Conservation (phyloP, 108 stramenopile genomes). For the Pseudonitzschia pungens region DNA sequence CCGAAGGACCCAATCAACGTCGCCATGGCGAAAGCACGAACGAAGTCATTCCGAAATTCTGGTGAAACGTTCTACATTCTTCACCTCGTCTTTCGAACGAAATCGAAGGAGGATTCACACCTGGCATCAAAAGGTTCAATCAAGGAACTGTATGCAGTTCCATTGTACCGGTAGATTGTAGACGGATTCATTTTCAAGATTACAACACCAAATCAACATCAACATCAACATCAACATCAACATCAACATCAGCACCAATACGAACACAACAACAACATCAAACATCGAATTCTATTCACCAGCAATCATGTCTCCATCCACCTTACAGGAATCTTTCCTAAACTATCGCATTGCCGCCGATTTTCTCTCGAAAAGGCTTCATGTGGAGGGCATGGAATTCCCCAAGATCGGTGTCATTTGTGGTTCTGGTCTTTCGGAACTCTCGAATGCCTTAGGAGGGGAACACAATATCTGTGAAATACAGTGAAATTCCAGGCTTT, state of each 20-base stretch:
- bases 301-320: not conserved
- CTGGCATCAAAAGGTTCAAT: too few species aligned
- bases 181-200: too few species aligned
- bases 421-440: conserved; percentile 84
- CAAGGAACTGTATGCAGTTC: too few species aligned
- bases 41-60: too few species aligned
- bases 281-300: not conserved
- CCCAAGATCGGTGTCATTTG: conserved; percentile 86
- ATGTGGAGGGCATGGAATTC: conserved; percentile 30
- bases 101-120: too few species aligned
- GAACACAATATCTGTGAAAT: conserved; percentile 53
- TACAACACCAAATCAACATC: too few species aligned
- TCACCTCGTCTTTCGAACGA: too few species aligned
- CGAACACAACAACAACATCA: too few species aligned
- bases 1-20: too few species aligned
- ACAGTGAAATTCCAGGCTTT: conserved; percentile 83
- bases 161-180: too few species aligned
- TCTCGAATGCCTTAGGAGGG: conserved; percentile 66
- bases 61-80: too few species aligned
- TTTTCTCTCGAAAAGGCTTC: conserved; percentile 43
- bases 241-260: not conserved
- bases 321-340: conserved; percentile 29
- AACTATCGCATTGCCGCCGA: conserved; percentile 69
- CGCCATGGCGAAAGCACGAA: too few species aligned
- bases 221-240: not conserved